phyloP scores from a whole-genome alignment of 1,284 basidiomycete species.

The Pseudozyma flocculosa region DNA sequence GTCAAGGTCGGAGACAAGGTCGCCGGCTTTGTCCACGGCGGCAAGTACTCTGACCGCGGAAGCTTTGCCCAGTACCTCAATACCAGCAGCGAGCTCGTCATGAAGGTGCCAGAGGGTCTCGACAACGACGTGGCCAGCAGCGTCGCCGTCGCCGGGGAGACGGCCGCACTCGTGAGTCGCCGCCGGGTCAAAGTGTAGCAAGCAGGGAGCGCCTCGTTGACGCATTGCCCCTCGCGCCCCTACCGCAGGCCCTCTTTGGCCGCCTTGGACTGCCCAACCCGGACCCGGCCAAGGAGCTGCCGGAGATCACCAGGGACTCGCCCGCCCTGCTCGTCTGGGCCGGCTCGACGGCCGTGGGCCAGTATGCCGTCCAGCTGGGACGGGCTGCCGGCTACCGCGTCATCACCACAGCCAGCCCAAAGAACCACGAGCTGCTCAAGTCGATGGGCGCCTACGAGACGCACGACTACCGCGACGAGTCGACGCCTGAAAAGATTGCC shows the following conservation, averaged over 20 bases:
- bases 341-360: slow-evolving; percentile 64
- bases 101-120: slow-evolving; percentile 41
- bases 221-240: slow-evolving; percentile 31
- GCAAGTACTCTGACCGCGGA: slow-evolving; percentile 54
- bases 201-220: too few species aligned
- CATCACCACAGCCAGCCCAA: slow-evolving; percentile 60
- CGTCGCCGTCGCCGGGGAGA: slow-evolving; percentile 47
- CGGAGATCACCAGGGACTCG: slow-evolving; percentile 20
- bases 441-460: slow-evolving; percentile 46
- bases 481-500: slow-evolving; percentile 42
- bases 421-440: slow-evolving; percentile 48
- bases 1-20: slow-evolving; percentile 66
- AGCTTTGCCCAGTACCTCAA: slow-evolving; percentile 58
- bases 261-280: slow-evolving; percentile 21
- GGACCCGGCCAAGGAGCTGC: slow-evolving; percentile 19
- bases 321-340: slow-evolving; percentile 62
- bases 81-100: slow-evolving; percentile 35
- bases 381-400: slow-evolving; percentile 62
- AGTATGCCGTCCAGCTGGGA: slow-evolving; percentile 60
- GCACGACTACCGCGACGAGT: slow-evolving; percentile 63
- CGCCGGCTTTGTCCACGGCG: slow-evolving; percentile 62
- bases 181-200: too few species aligned
- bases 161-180: slow-evolving; percentile 40
- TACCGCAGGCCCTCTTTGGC: slow-evolving; percentile 33
- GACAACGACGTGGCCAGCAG: slow-evolving; percentile 27